phyloP scores from a whole-genome alignment of 768 basidiomycete genomes.

The Lactarius hatsudake region DNA sequence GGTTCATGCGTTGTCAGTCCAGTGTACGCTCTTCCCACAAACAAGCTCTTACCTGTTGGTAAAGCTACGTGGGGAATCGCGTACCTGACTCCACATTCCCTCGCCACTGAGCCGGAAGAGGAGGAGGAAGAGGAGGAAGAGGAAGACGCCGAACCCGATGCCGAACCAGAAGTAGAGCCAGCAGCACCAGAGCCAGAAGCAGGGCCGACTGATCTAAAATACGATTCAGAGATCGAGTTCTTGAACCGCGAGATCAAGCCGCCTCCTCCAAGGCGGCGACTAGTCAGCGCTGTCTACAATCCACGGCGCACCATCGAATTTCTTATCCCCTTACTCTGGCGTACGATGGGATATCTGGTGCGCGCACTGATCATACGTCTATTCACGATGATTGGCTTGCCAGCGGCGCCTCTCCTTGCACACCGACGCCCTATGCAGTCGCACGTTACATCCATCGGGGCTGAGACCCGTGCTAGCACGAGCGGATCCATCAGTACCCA shows the following conservation, averaged over 20 bases:
- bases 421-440: conserved; percentile 6
- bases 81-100: conserved; percentile 35
- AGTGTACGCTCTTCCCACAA: conserved; percentile 28
- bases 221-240: conserved; percentile 20
- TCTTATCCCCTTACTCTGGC: conserved; percentile 24
- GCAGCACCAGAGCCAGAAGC: not conserved
- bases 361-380: conserved; percentile 24
- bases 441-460: not conserved
- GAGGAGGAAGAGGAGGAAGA: not conserved
- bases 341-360: conserved; percentile 17
- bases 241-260: conserved; percentile 21
- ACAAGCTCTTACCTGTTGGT: conserved; percentile 20
- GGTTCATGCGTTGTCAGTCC: conserved; percentile 35
- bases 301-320: conserved; percentile 18
- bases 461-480: not conserved
- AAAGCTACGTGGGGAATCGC: conserved; percentile 35
- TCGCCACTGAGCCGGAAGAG: conserved; percentile 23
- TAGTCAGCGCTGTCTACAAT: not conserved
- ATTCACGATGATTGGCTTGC: conserved; percentile 16
- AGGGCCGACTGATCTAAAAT: conserved; percentile 14
- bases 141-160: not conserved
- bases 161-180: not conserved
- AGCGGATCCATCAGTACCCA: not conserved
- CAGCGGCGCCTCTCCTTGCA: conserved; percentile 3
- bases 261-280: not conserved